A percentile compares a stretch with the other conserved stretches of the same genome.
These are phyloP conservation scores for Colletotrichum graminicola DNA, from an alignment of 2,329 filamentous ascomycete species.

Conservation along the genomic window DNA sequence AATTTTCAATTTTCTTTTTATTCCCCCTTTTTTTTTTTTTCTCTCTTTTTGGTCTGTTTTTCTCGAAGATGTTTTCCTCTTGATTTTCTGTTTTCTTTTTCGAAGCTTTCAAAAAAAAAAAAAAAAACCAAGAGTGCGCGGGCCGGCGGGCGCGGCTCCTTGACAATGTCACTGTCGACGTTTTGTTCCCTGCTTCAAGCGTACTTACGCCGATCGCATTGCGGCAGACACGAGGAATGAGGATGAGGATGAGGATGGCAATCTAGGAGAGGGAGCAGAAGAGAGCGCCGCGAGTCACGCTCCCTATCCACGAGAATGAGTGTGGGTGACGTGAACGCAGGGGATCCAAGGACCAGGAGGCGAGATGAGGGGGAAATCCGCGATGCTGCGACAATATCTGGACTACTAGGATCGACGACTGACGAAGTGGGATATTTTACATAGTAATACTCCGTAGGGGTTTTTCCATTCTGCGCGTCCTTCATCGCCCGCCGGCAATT, in stretches of 20 bases:
- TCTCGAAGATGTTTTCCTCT: neutral
- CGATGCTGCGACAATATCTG: slow-evolving; percentile 18
- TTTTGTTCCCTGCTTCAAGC: neutral
- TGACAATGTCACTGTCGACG: neutral
- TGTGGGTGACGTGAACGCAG: slow-evolving; percentile 13
- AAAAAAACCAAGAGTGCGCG: neutral
- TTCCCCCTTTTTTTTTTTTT: neutral
- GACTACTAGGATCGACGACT: slow-evolving; percentile 7
- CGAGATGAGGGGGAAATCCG: neutral
- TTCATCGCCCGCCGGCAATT: neutral
- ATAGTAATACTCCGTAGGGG: slow-evolving; percentile 21
- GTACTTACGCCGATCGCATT: neutral
- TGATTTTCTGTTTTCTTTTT: neutral
- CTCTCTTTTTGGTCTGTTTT: neutral
- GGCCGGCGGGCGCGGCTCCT: neutral
- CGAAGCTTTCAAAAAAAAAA: neutral
- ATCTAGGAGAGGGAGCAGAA: neutral
- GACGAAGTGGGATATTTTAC: slow-evolving; percentile 13
- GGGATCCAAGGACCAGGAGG: neutral
- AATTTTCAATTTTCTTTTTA: slow-evolving; percentile 1
- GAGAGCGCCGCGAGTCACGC: slow-evolving; percentile 6
- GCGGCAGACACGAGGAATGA: neutral
- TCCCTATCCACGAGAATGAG: neutral
- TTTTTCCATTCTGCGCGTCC: slow-evolving; percentile 14
- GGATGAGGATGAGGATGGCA: neutral